phyloP scores from a whole-genome alignment of 306 rosid genomes.

The Leucaena leucocephala region DNA sequence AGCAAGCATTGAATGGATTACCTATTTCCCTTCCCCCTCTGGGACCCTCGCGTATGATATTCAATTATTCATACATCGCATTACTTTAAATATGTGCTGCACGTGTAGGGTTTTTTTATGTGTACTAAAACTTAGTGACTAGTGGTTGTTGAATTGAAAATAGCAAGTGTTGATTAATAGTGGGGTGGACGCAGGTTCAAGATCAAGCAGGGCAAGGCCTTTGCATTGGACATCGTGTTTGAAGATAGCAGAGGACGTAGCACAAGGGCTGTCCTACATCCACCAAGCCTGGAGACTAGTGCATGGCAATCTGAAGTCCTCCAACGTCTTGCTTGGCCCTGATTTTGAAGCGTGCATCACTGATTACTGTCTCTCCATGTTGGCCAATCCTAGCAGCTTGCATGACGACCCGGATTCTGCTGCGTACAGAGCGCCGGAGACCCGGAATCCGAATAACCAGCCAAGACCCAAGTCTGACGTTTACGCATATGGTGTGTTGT shows the following conservation, averaged over 20 bases:
- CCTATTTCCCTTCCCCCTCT: slow-evolving; percentile 18
- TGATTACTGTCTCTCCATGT: slow-evolving; percentile 75
- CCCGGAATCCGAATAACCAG: slow-evolving; percentile 49
- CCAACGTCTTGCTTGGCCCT: slow-evolving; percentile 80
- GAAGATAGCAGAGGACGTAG: slow-evolving; percentile 90
- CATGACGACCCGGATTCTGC: slow-evolving; percentile 49
- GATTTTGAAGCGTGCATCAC: slow-evolving; percentile 86
- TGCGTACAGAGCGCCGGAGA: slow-evolving; percentile 76
- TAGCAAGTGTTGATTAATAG: slow-evolving; percentile 26
- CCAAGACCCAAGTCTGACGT: slow-evolving; percentile 69
- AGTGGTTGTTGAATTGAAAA: not conserved
- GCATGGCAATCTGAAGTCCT: slow-evolving; percentile 87
- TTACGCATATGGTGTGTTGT: slow-evolving; percentile 69
- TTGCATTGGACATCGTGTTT: slow-evolving; percentile 95
- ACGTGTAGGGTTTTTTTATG: slow-evolving; percentile 12
- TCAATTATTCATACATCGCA: not conserved
- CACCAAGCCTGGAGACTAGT: slow-evolving; percentile 96
- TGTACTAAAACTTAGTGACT: slow-evolving; percentile 8
- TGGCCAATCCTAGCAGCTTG: slow-evolving; percentile 38
- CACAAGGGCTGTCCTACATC: slow-evolving; percentile 90
- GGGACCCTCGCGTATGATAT: slow-evolving; percentile 16
- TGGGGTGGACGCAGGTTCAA: slow-evolving; percentile 57
- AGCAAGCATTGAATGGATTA: not conserved
- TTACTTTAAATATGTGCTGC: not conserved
- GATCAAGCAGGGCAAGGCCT: slow-evolving; percentile 79